phyloP scores from a whole-genome alignment of 2,329 filamentous ascomycete genomes.

The Drechslerella dactyloides region DNA sequence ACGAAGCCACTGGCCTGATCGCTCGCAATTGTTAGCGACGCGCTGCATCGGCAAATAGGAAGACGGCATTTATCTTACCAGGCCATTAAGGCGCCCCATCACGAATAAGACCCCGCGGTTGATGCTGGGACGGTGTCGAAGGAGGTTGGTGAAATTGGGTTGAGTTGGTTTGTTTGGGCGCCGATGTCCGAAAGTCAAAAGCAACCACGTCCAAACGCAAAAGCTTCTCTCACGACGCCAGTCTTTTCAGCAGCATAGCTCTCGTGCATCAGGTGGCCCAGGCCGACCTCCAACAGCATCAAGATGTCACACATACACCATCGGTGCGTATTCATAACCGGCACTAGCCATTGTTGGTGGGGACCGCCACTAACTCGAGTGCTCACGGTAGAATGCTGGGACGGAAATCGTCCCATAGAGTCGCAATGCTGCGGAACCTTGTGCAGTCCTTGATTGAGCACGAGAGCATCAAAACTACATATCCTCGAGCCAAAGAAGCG shows the following conservation, averaged over 20 bases:
- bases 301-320: conserved; percentile 50
- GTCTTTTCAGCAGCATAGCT: neutral
- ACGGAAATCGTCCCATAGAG: conserved; percentile 83
- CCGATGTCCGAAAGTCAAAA: neutral
- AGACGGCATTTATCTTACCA: conserved; percentile 17
- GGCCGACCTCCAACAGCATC: neutral
- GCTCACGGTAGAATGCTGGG: conserved; percentile 65
- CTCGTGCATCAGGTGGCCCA: neutral
- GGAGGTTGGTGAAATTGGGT: neutral
- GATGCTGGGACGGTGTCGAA: conserved; percentile 7
- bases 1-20: conserved; percentile 75
- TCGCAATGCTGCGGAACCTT: conserved; percentile 91
- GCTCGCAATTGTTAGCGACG: neutral
- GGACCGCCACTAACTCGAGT: neutral
- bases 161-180: neutral
- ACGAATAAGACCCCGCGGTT: neutral
- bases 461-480: conserved; percentile 93
- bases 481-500: conserved; percentile 95
- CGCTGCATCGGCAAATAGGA: conserved; percentile 35
- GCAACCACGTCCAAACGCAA: neutral
- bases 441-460: conserved; percentile 93
- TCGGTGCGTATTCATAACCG: conserved; percentile 17
- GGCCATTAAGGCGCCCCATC: conserved; percentile 46
- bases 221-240: neutral
- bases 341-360: neutral